Evolutionary conservation across 352 stramenopile genomes (phyloP).

Genomic region (Phytophthora rubi): DNA sequence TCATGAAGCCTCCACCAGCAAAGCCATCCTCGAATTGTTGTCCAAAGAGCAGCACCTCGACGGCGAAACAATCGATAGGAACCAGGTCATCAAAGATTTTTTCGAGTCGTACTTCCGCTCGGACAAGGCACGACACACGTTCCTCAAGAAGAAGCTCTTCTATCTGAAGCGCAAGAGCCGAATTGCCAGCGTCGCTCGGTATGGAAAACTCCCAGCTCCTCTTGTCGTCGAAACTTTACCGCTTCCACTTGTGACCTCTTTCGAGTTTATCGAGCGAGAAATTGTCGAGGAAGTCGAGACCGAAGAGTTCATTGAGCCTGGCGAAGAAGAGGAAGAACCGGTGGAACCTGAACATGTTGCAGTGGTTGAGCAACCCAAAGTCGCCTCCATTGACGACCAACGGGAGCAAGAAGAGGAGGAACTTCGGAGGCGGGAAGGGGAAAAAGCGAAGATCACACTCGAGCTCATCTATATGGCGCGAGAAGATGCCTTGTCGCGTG

Average conservation of each 20-base stretch:
- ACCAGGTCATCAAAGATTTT: constrained; percentile 38
- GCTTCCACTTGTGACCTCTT: constrained; percentile 35
- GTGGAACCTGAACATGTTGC: constrained; percentile 16
- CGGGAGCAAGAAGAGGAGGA: constrained; percentile 35
- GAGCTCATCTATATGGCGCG: constrained; percentile 38
- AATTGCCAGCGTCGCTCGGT: constrained; percentile 47
- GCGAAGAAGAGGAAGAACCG: constrained; percentile 12
- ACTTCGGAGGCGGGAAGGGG: constrained; percentile 21
- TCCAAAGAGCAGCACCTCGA: constrained; percentile 33
- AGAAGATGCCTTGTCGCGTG: constrained; percentile 36
- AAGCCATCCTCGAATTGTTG: constrained; percentile 45
- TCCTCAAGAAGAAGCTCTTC: constrained; percentile 61
- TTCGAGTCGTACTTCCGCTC: constrained; percentile 58
- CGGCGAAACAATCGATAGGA: constrained; percentile 5
- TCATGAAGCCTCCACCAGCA: constrained; percentile 48
- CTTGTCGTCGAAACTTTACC: constrained; percentile 54
- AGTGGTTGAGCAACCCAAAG: constrained; percentile 7
- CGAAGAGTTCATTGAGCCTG: constrained; percentile 15
- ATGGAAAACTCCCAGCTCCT: constrained; percentile 53
- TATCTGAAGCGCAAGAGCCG: constrained; percentile 49
- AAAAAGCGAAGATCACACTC: constrained; percentile 28
- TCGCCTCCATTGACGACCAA: constrained; percentile 21
- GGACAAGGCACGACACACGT: constrained; percentile 41
- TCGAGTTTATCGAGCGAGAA: constrained; percentile 36
- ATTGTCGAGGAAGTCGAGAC: constrained; percentile 18